Base-by-base conservation (phyloP, 2,329 filamentous ascomycete genomes). In the Penicillium psychrosexuale region DNA sequence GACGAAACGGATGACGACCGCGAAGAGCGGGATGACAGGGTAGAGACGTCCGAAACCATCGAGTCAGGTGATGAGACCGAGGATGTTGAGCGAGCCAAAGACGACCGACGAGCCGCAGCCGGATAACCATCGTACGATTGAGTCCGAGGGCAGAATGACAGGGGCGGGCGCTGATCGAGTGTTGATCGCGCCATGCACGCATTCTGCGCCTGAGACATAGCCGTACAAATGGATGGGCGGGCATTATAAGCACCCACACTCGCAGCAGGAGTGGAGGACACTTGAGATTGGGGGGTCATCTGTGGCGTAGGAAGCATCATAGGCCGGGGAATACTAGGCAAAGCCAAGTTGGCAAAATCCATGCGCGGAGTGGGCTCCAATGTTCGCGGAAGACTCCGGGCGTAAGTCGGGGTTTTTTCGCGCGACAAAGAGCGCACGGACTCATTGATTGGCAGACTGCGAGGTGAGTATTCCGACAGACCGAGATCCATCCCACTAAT, bases 281-380 rank as follows among this genome's bases (percentile, higher is more conserved):
- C 72, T 57, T 74, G 72, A 44, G 80, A 76, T 59, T 82, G 81
- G 36, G 84, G 84, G 42, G 84, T 86, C 74, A 85, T 74, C 61
- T 80, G 77, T 49, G 84, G 84, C n/a, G 84, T 87, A 15, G 83
- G 83, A 53, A 86, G 72, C 55, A 82, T 79, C 60, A 76, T 77
- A 64, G 83, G 75, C 50, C 82, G 80, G 37, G 77, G 75, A 60
- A 84, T 69, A 47, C 78, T 75, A n/a, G 84, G 83, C 45, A 83
- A 79, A 13, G 77, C 77, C 17, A 66, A 61, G 43, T 66, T 66
- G 38, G 76, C 75, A 51, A 51, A 64, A 9, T 77, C 74, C 57
- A 79, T 49, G 13, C 70, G 61, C 39, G 78, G 73, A 54, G 75
- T 78, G 7, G 80, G 78, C 61, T 84, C 82, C 59, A 82, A 59